Base-by-base conservation (phyloP, 1,284 basidiomycete species). In the Fomitopsis betulina region DNA sequence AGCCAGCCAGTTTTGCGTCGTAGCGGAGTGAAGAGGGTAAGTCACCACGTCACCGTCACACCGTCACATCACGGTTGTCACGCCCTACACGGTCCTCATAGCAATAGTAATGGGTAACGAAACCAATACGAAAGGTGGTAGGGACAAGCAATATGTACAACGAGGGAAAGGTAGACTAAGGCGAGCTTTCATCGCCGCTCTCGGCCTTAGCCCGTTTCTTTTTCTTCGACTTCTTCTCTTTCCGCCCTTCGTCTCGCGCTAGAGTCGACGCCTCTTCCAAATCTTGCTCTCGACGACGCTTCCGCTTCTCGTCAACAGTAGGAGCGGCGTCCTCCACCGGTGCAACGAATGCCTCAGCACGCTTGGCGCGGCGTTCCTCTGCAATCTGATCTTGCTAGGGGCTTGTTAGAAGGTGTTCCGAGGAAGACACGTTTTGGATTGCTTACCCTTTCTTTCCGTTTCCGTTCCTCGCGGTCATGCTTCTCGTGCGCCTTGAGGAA, bases 401-500 rank as follows among this genome's bases (percentile, higher is more conserved):
- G 12, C 9, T 49, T 15, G 21, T 43, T 12, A 35, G 30, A 51
- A 8, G 13, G 33, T 23, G 15, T 37, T 10, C 17, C n/a, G 32
- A 17, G 43, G 40, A 6, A 43, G 17, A 9, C 21, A 47, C 30
- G 57, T 12, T 17, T n/a, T 6, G 9, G 15, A 5, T 21, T 19
- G 7, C 67, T 40, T 61, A 86, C 90, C 82, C 88, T 89, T 74
- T 91, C 81, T 73, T 85, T 87, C 70, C 86, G 75, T 71, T 81
- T 76, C 62, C 80, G 80, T 27, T 79, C 76, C 66, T 90, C 87
- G 56, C 82, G 78, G 25, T 82, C 82, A 63, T 85, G 84, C 76
- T 89, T 94, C 72, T 94, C 88, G 59, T 83, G 81, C 8, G 91
- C 79, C 72, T 96, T 96, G 77, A 98, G 87, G 82, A 98, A 99